These are phyloP conservation scores for Lepidium didymum DNA, from an alignment of 345 rosid genomes.

Conservation along the genomic window DNA sequence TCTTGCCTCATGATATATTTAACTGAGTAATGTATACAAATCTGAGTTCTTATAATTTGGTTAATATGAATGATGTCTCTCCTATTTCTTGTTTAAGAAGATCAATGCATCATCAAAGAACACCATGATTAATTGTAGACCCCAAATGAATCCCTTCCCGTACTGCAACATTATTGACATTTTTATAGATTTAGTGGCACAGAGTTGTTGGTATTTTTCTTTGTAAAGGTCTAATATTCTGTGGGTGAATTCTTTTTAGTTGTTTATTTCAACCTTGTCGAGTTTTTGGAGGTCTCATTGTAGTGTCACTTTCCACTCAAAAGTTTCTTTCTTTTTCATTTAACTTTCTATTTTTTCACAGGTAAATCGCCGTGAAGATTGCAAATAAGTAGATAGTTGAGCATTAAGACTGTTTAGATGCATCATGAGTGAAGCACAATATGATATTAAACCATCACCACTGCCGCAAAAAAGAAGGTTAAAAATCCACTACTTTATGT, in stretches of 20 bases:
- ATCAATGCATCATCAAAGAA: slow-evolving; percentile 23
- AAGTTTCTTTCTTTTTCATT: slow-evolving; percentile 10
- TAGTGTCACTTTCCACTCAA: slow-evolving; percentile 34
- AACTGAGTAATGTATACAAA: too few species aligned
- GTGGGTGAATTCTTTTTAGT: slow-evolving; percentile 20
- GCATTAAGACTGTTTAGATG: slow-evolving; percentile 14
- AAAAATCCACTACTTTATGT: slow-evolving; percentile 17
- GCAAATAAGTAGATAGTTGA: slow-evolving; percentile 21
- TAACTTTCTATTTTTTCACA: slow-evolving; percentile 1
- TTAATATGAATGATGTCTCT: neutral
- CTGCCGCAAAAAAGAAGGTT: slow-evolving; percentile 27
- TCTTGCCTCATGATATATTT: neutral
- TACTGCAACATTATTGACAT: slow-evolving; percentile 33
- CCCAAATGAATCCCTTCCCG: slow-evolving; percentile 29
- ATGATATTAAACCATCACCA: slow-evolving; percentile 16
- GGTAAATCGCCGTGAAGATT: slow-evolving; percentile 32
- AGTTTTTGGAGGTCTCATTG: slow-evolving; percentile 28
- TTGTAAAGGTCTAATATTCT: slow-evolving; percentile 2
- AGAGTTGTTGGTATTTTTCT: slow-evolving; percentile 13
- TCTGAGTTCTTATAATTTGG: neutral
- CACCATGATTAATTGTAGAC: slow-evolving; percentile 23
- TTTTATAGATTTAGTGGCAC: slow-evolving; percentile 18
- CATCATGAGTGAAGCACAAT: slow-evolving; percentile 18
- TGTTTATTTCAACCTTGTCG: slow-evolving; percentile 27
- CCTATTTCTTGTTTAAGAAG: slow-evolving; percentile 18